phyloP scores from a whole-genome alignment of 805 yeast species.

The Pichia membranifaciens region DNA sequence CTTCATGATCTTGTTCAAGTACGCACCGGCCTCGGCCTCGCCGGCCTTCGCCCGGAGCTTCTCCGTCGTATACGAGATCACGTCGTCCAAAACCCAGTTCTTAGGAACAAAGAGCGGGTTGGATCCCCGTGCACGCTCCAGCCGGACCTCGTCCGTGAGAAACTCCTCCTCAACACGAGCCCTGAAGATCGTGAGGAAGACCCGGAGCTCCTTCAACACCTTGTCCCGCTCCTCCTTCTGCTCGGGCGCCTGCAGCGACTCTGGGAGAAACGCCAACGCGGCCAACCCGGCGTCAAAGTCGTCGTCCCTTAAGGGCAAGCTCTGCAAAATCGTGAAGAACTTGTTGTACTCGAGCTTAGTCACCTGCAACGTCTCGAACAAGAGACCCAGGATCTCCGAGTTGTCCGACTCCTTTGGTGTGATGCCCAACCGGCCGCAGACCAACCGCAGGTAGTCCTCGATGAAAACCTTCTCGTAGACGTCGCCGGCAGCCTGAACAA shows the following conservation, averaged over 20 bases:
- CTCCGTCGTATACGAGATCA: conserved; percentile 45
- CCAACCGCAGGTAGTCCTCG: conserved; percentile 46
- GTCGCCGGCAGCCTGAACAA: conserved; percentile 60
- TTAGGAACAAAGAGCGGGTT: conserved; percentile 84
- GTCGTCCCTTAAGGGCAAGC: conserved; percentile 30
- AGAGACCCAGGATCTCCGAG: conserved; percentile 46
- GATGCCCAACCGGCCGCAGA: conserved; percentile 69
- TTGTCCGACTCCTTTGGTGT: conserved; percentile 35
- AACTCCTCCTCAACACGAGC: conserved; percentile 32
- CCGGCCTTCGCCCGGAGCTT: conserved; percentile 31
- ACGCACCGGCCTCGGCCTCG: conserved; percentile 42
- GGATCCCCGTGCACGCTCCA: conserved; percentile 34
- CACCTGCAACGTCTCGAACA: conserved; percentile 54
- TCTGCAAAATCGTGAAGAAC: conserved; percentile 65
- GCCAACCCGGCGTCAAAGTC: conserved; percentile 28
- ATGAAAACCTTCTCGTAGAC: conserved; percentile 61
- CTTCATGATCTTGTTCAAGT: conserved; percentile 53
- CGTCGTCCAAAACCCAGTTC: conserved; percentile 83
- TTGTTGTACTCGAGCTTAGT: conserved; percentile 73
- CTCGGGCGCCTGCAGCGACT: conserved; percentile 22
- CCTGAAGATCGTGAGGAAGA: conserved; percentile 51
- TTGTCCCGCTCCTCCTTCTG: conserved; percentile 29
- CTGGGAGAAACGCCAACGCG: conserved; percentile 24
- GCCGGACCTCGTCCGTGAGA: conserved; percentile 36
- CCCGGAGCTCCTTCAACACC: conserved; percentile 34